Percentiles rank a stretch among this genome's conserved stretches.
Evolutionary conservation across 1,284 basidiomycete species (phyloP).

Genomic region (Lentinula novae-zelandiae): DNA sequence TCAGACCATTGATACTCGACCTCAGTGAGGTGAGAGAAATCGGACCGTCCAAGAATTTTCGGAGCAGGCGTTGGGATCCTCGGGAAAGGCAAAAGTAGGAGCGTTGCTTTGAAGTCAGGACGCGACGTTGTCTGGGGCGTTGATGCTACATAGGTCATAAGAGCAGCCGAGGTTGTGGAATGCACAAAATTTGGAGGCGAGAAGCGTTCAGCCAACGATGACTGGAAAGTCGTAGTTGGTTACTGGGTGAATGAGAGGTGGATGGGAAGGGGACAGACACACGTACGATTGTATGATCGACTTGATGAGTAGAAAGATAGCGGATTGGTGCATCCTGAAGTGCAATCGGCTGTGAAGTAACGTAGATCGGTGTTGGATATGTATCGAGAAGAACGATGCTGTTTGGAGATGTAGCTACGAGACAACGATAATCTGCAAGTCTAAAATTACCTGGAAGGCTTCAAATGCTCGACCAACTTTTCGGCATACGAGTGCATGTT

Average conservation of each 20-base stretch:
- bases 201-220: constrained; percentile 32
- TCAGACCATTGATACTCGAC: constrained; percentile 33
- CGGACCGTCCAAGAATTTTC: constrained; percentile 28
- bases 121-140: neutral
- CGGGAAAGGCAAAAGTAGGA: constrained; percentile 50
- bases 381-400: constrained; percentile 52
- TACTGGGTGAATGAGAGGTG: neutral
- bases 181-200: constrained; percentile 58
- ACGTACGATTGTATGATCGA: constrained; percentile 24
- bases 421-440: neutral
- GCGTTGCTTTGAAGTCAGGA: constrained; percentile 16
- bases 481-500: constrained; percentile 49
- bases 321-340: constrained; percentile 48
- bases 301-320: constrained; percentile 39
- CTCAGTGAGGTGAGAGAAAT: constrained; percentile 27
- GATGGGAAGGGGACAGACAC: neutral
- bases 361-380: constrained; percentile 50
- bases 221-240: constrained; percentile 13
- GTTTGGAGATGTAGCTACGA: too few species aligned
- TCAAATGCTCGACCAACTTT: constrained; percentile 37
- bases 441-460: constrained; percentile 42
- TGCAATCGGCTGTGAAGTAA: constrained; percentile 33
- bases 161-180: constrained; percentile 47
- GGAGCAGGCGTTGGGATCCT: constrained; percentile 39
- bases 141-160: constrained; percentile 35